phyloP scores from a whole-genome alignment of 2,329 filamentous ascomycete species.

The Fusarium chlamydosporum region DNA sequence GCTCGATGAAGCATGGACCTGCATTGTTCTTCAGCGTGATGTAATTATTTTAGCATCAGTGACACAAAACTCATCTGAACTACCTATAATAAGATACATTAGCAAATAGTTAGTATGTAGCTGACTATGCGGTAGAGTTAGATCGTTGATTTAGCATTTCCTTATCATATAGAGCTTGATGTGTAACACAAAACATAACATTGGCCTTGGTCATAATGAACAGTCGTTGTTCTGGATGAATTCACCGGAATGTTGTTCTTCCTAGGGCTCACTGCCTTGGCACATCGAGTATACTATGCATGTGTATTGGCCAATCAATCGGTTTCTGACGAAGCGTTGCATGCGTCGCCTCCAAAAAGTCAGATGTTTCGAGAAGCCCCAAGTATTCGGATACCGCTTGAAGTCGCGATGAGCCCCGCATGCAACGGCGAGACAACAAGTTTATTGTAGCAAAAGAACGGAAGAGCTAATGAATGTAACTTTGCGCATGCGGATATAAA shows the following conservation, averaged over 20 bases:
- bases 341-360: background rate
- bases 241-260: background rate
- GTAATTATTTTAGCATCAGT: background rate
- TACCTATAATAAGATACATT: too few species aligned
- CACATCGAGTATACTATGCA: background rate
- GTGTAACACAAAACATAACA: background rate
- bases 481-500: constrained; percentile 5
- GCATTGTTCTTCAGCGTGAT: background rate
- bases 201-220: background rate
- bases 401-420: background rate
- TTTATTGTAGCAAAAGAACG: background rate
- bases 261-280: background rate
- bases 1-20: background rate
- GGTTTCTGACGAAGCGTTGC: background rate
- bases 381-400: background rate
- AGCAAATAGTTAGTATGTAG: background rate
- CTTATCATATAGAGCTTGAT: background rate
- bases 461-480: background rate
- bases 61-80: background rate
- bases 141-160: background rate
- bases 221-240: background rate
- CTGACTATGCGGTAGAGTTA: background rate
- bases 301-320: background rate
- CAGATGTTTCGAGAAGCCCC: background rate
- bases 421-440: constrained; percentile 16